Percentiles rank a stretch among this genome's conserved stretches.
phyloP scores from a whole-genome alignment of 805 yeast species.

The Diddensiella caesifluorescens region DNA sequence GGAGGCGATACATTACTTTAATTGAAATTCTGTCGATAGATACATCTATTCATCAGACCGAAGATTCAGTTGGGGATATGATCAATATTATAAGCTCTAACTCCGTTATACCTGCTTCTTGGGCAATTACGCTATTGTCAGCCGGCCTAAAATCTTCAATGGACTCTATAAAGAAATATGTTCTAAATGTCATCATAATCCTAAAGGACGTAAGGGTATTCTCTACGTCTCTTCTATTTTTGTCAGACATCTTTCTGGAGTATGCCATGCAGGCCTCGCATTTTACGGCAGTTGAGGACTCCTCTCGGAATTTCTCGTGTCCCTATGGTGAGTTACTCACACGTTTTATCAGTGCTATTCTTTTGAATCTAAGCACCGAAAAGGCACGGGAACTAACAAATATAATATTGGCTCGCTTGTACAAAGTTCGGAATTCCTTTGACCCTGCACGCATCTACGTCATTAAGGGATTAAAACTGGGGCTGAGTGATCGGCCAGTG shows the following conservation, averaged over 20 bases:
- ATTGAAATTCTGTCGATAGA: slow-evolving; percentile 80
- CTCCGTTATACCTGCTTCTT: slow-evolving; percentile 55
- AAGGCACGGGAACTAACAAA: slow-evolving; percentile 29
- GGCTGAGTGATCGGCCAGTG: slow-evolving; percentile 35
- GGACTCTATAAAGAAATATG: slow-evolving; percentile 68
- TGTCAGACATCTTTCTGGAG: slow-evolving; percentile 47
- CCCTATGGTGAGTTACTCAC: slow-evolving; percentile 51
- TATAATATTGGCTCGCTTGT: slow-evolving; percentile 42
- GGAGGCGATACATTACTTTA: slow-evolving; percentile 70
- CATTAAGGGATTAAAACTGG: slow-evolving; percentile 51
- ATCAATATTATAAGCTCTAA: slow-evolving; percentile 44
- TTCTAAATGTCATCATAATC: slow-evolving; percentile 50
- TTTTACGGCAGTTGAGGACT: slow-evolving; percentile 44
- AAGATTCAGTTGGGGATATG: slow-evolving; percentile 67
- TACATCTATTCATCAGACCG: slow-evolving; percentile 79
- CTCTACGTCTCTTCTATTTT: slow-evolving; percentile 36
- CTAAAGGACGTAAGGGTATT: slow-evolving; percentile 46
- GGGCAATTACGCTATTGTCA: slow-evolving; percentile 69
- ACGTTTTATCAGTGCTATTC: slow-evolving; percentile 41
- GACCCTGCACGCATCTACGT: slow-evolving; percentile 68
- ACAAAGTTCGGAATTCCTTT: slow-evolving; percentile 46
- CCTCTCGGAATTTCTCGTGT: slow-evolving; percentile 38
- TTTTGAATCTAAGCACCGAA: slow-evolving; percentile 25
- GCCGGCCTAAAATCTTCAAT: slow-evolving; percentile 71
- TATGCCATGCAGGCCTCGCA: slow-evolving; percentile 59